Evolutionary conservation across 2,329 filamentous ascomycete genomes (phyloP), one percentile per base, ranked within the genome.

Genomic region (Alternaria consortialis): DNA sequence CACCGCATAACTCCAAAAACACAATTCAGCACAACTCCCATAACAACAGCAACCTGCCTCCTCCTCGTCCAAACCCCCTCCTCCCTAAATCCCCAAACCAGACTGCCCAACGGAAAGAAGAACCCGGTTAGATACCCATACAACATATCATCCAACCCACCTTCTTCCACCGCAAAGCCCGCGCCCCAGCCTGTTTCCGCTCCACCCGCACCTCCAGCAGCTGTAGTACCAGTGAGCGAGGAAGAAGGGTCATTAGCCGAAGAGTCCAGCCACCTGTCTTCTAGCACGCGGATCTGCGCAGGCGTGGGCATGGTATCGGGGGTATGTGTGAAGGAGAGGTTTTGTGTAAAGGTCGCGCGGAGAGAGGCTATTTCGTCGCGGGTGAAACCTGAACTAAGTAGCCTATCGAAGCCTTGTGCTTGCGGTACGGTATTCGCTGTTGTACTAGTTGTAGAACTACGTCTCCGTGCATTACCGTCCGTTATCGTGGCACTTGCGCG

Each of bases 51-150:
- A 70, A 97, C 87, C 76, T 93, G 90, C 83, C 93, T 91, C 72
- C 94, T 85, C 73, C 91, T 88, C 62, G 89, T 91, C 88, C 93
- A 97, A 61, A 98, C 89, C 1, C 92, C 93, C 59, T 95, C 91
- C 78, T 97, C 92, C 61, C 94, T 85, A 66, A 94, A 86, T 51
- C 96, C 82, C 93, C 94, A 97, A 53, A 90, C 88, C 58, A 94
- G 82, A 71, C 92, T 93, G 0, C 92, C 94, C 9, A 98, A 79
- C 4, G 95, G 95, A 88, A 94, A 98, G 77, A 99, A 91, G 83
- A 98, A 99, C 0, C 95, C 95, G 72, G 95, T 91, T 60, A 96
- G 82, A 78, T 95, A 92, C 5, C 94, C 95, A 80, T 90, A 91
- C 60, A 98, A 84, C 82, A 97, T 87, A 72, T 96, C 90, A 73